Conservation (phyloP, 768 basidiomycete genomes). For the Polyporus arcularius region DNA sequence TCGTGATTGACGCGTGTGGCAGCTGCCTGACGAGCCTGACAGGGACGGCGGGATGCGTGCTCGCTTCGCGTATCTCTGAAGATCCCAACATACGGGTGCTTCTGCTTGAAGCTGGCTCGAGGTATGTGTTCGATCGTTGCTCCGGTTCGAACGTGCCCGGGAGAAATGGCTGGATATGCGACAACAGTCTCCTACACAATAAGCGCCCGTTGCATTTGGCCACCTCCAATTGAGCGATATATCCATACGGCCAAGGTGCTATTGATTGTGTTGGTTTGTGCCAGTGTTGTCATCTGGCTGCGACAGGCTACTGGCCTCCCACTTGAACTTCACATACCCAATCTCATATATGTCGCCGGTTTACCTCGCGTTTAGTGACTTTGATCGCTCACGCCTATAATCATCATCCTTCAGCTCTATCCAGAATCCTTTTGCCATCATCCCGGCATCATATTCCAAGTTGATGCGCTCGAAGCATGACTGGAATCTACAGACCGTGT, state of each 20-base stretch:
- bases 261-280: too few species aligned
- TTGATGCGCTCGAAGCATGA: constrained; percentile 51
- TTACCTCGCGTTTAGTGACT: too few species aligned
- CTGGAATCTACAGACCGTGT: constrained; percentile 57
- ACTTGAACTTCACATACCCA: too few species aligned
- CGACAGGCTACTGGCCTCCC: too few species aligned
- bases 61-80: constrained; percentile 60
- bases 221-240: too few species aligned
- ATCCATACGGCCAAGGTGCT: too few species aligned
- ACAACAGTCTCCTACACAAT: too few species aligned
- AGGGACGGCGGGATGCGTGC: constrained; percentile 65
- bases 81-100: constrained; percentile 54
- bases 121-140: constrained; percentile 37
- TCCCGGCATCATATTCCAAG: constrained; percentile 19
- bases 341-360: too few species aligned
- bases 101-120: constrained; percentile 60
- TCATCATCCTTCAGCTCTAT: constrained; percentile 5
- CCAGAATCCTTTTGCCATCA: constrained; percentile 16
- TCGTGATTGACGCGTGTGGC: not conserved
- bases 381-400: not conserved
- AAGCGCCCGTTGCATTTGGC: too few species aligned
- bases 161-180: too few species aligned
- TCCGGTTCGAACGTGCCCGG: too few species aligned
- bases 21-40: not conserved
- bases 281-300: too few species aligned